phyloP scores from a whole-genome alignment of 108 stramenopile species.

The Skeletonema tropicum region DNA sequence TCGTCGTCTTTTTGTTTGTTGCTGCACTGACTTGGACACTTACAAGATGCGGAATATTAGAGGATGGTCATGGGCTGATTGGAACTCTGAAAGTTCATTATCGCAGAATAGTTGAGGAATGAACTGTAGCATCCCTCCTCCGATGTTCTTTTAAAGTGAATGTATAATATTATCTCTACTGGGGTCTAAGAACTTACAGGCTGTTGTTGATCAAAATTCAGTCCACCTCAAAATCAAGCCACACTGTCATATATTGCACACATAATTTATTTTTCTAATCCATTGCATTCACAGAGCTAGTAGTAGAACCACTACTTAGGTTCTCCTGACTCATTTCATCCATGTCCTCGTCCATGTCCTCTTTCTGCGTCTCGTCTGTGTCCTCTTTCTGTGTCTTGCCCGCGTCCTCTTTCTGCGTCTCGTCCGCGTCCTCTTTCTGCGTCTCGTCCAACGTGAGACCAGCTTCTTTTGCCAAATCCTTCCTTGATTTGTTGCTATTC shows the following conservation, averaged over 20 bases:
- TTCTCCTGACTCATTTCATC: neutral
- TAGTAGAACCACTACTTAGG: neutral
- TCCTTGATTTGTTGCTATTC: constrained; percentile 37
- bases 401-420: constrained; percentile 5
- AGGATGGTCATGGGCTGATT: neutral
- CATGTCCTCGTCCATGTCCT: no score
- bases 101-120: neutral
- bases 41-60: constrained; percentile 9
- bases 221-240: no score
- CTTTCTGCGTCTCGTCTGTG: no score
- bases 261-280: neutral
- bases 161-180: neutral
- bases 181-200: no score
- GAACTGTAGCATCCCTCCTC: neutral
- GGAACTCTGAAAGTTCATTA: constrained; percentile 7
- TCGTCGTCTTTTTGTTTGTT: constrained; percentile 26
- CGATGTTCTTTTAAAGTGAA: neutral
- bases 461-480: constrained; percentile 41
- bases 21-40: constrained; percentile 22
- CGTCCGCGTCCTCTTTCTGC: neutral
- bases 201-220: no score
- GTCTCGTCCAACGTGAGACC: constrained; percentile 39
- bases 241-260: neutral
- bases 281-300: neutral
- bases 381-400: constrained; percentile 16